These are phyloP conservation scores for Gossypium aridum DNA, from an alignment of 441 rosid genomes.

Conservation along the genomic window DNA sequence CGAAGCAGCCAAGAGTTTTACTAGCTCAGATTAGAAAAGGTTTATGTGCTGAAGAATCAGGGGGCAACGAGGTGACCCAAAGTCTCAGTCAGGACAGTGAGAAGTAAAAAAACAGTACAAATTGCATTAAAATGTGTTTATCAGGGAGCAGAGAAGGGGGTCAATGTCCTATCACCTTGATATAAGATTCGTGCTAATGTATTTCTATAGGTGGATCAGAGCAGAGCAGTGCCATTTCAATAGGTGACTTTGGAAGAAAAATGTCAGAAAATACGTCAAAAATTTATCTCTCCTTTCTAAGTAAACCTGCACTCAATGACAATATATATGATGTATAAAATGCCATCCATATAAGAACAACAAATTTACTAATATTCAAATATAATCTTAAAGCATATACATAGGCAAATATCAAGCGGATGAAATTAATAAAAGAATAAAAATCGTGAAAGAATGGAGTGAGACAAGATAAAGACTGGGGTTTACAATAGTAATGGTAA, in stretches of 20 bases:
- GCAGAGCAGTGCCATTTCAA: neutral
- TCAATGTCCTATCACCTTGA: neutral
- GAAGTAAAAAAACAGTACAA: neutral
- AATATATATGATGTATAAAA: neutral
- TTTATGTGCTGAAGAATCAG: neutral
- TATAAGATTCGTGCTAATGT: neutral
- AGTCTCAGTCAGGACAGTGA: neutral
- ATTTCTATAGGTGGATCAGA: neutral
- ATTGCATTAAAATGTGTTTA: neutral
- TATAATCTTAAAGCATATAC: neutral
- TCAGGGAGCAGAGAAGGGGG: neutral
- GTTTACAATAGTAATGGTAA: neutral
- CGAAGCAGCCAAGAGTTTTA: neutral
- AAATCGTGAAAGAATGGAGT: conserved; percentile 4
- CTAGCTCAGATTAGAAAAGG: neutral
- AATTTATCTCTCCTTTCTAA: neutral
- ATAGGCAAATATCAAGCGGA: neutral
- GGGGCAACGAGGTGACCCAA: neutral
- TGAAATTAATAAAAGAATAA: conserved; percentile 14
- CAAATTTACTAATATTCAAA: neutral
- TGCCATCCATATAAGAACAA: neutral
- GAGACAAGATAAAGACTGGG: neutral
- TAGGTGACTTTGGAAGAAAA: neutral
- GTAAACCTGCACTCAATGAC: neutral
- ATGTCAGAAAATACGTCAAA: too few relatives aligned